Conservation (phyloP, 2,329 filamentous ascomycete genomes). For the Fusarium nanum region DNA sequence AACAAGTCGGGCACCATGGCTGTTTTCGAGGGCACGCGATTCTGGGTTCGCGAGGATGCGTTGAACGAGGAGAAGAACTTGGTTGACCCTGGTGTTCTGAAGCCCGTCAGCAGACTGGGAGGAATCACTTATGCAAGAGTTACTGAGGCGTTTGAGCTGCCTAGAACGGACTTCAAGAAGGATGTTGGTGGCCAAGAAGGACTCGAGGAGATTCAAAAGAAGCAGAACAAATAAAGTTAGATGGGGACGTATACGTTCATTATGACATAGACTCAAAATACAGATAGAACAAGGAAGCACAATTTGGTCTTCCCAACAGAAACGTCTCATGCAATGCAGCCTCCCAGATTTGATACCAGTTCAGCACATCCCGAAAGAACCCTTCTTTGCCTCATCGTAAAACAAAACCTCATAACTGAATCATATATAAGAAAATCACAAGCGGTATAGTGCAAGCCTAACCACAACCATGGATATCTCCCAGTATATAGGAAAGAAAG, state of each 20-base stretch:
- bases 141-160: conserved; percentile 77
- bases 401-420: conserved; percentile 1
- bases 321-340: conserved; percentile 2
- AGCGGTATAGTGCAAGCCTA: conserved; percentile 19
- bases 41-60: conserved; percentile 92
- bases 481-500: conserved; percentile 23
- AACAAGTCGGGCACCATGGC: conserved; percentile 80
- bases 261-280: conserved; percentile 7
- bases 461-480: conserved; percentile 15
- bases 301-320: not conserved
- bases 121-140: conserved; percentile 86
- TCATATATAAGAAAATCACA: conserved; percentile 7
- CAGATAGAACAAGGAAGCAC: conserved; percentile 11
- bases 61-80: conserved; percentile 80
- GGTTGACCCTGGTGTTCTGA: conserved; percentile 80
- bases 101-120: conserved; percentile 81
- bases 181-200: conserved; percentile 66
- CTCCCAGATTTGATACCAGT: not conserved
- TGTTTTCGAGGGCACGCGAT: conserved; percentile 84
- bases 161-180: conserved; percentile 67
- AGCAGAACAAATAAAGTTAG: conserved; percentile 27
- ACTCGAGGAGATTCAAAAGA: conserved; percentile 62
- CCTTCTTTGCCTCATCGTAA: conserved; percentile 5
- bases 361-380: not conserved
- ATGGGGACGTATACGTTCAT: conserved; percentile 19